A percentile compares a stretch with the other conserved stretches of the same genome.
Evolutionary conservation across 352 stramenopile species (phyloP).

Genomic region (Phytophthora fragariae): DNA sequence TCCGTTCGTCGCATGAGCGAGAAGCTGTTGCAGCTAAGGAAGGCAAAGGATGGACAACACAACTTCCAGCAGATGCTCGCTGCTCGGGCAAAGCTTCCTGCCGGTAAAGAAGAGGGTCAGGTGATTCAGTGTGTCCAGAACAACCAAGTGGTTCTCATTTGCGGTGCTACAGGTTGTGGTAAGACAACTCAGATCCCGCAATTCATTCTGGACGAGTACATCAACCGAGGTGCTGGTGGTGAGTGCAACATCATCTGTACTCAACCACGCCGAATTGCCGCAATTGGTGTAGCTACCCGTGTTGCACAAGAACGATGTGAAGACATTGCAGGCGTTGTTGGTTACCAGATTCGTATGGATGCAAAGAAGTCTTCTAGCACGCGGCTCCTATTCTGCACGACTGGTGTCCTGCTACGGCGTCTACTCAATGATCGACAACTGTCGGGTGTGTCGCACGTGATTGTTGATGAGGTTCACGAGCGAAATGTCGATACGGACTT

Average conservation of each 20-base stretch:
- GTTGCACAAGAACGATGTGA: slow-evolving; percentile 96
- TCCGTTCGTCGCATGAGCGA: slow-evolving; percentile 52
- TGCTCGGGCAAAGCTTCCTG: slow-evolving; percentile 65
- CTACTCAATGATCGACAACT: slow-evolving; percentile 92
- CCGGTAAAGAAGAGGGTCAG: slow-evolving; percentile 59
- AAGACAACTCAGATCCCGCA: slow-evolving; percentile 98
- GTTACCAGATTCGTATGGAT: slow-evolving; percentile 97
- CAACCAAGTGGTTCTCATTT: slow-evolving; percentile 95
- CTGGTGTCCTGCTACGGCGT: slow-evolving; percentile 94
- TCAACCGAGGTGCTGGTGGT: slow-evolving; percentile 78
- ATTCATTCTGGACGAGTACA: slow-evolving; percentile 96
- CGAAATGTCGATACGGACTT: slow-evolving; percentile 97
- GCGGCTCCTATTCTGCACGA: slow-evolving; percentile 96
- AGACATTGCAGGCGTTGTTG: slow-evolving; percentile 83
- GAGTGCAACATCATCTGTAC: slow-evolving; percentile 97
- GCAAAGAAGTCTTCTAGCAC: slow-evolving; percentile 90
- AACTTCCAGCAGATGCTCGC: slow-evolving; percentile 70
- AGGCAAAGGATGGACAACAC: slow-evolving; percentile 49
- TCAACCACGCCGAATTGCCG: slow-evolving; percentile 96
- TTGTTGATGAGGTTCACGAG: slow-evolving; percentile 99
- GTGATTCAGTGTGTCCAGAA: slow-evolving; percentile 62
- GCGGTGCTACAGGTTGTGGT: slow-evolving; percentile 95
- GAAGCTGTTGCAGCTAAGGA: slow-evolving; percentile 50
- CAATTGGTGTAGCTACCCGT: slow-evolving; percentile 95
- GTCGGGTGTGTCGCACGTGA: slow-evolving; percentile 94